Evolutionary conservation across 148 eudicot genomes (phyloP), one percentile per base, ranked within the genome.

Genomic region (Fagopyrum tataricum): DNA sequence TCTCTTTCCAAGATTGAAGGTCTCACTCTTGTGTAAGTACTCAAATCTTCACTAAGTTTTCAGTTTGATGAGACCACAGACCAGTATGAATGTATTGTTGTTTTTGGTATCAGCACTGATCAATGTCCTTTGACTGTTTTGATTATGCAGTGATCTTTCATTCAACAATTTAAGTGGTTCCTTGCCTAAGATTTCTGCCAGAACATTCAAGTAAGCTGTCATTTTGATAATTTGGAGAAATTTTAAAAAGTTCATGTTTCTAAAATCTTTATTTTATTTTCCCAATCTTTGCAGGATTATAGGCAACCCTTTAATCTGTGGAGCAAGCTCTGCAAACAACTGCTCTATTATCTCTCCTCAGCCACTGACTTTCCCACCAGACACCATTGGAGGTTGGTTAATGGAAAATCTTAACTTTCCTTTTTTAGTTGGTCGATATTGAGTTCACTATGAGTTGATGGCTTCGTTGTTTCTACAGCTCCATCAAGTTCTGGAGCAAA

Each of bases 151-250:
- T 83, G 98, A 93, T 76, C 79, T 93, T 52, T 90, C 98, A 10
- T 93, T 84, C 78, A 93, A 93, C 87, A 93, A 90, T 81, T 84
- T 93, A 48, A 93, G 98, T 75, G 91, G 92, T 66, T 79, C 91
- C 13, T 66, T 90, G 80, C 96, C 96, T n/a, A 90, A 86, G 79
- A 74, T 93, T 72, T 80, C 88, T 11, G 83, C 98, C 15, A 82
- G 90, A 82, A 86, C 94, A 69, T 87, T 90, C 86, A 89, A 85
- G 96, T 90, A 76, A 75, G 91, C 70, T 7, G 8, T 53, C 7
- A 40, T 55, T 10, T 15, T 31, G 8, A 21, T 64, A 5, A 23
- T 40, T 72, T 71, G 47, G 70, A 61, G 13, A 23, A 20, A n/a
- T 20, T 56, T 20, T 56, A 2, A 6, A 6, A 8, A 20, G 24